A percentile compares a stretch with the other conserved stretches of the same genome.
Evolutionary conservation across 805 yeast species (phyloP).

Genomic region (Saccharomycopsis sp.): DNA sequence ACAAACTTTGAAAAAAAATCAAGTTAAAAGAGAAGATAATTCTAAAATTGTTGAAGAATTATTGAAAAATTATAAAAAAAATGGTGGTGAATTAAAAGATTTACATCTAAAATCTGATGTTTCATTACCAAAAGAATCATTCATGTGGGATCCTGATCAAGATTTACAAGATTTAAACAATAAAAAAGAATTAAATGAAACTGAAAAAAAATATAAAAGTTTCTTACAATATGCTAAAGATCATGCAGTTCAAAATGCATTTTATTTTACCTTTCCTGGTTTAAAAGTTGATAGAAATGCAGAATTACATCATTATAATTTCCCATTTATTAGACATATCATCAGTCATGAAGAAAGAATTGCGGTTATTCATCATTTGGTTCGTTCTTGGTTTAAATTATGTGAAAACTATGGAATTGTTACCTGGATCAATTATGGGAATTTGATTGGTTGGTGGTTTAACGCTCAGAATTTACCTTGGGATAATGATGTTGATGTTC

Average conservation of each 20-base stretch:
- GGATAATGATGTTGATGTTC: slow-evolving; percentile 58
- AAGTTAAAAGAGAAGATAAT: slow-evolving; percentile 12
- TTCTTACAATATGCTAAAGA: slow-evolving; percentile 22
- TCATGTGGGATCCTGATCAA: slow-evolving; percentile 14
- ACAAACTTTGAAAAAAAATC: no score
- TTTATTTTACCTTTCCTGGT: slow-evolving; percentile 23
- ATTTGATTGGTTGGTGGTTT: slow-evolving; percentile 53
- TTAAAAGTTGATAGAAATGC: slow-evolving; percentile 21
- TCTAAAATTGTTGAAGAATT: background rate
- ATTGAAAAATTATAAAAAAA: slow-evolving; percentile 9
- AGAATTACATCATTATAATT: slow-evolving; percentile 25
- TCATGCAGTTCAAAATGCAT: slow-evolving; percentile 21
- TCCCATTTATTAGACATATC: slow-evolving; percentile 25
- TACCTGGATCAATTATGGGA: slow-evolving; percentile 58
- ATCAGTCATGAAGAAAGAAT: slow-evolving; percentile 24
- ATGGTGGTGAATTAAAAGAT: slow-evolving; percentile 9
- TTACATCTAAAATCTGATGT: slow-evolving; percentile 11
- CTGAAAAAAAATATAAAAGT: slow-evolving; percentile 21
- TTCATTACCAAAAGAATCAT: slow-evolving; percentile 6
- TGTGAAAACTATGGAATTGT: slow-evolving; percentile 32
- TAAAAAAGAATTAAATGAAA: slow-evolving; percentile 17
- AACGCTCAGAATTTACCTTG: slow-evolving; percentile 49
- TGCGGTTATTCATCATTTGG: slow-evolving; percentile 33
- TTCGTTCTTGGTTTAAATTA: slow-evolving; percentile 46
- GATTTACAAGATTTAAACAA: slow-evolving; percentile 5